Evolutionary conservation across 1,139 yeast species (phyloP), one percentile per base, ranked within the genome.

Genomic region (Candida dubliniensis): DNA sequence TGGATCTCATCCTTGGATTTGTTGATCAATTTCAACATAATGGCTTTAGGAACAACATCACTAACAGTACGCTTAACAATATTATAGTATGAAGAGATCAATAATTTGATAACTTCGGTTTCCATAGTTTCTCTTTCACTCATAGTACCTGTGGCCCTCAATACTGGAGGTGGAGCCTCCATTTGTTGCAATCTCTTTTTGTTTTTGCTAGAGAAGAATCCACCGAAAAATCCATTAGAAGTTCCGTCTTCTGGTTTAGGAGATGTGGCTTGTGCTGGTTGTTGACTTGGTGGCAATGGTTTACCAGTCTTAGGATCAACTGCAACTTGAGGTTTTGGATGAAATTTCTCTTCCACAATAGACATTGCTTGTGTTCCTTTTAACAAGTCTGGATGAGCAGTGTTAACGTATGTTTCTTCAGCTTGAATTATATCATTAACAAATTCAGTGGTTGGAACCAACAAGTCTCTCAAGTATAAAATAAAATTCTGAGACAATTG

Each of bases 121-220:
- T 93, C 99, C 82, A 88, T 86, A 31, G 91, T 82, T 69, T 93
- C 99, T 57, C 97, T 84, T 63, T 93, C 99, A 23, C 96, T 81
- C 88, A 93, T 84, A 47, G 87, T 83, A 36, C 98, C 98, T 23
- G 96, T 83, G 6, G 99, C 99, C 65, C 93, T 87, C 63, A 93
- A 81, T 11, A 90, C 91, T 33, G 96, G 82, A 36, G 99, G 99
- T 40, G 99, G 99, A 1, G 96, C 91, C 66, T 93, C 99, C 95
- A 93, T 88, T 27, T 91, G 85, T 38, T 95, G 97, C 59, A 91
- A 77, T 67, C 95, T 84, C 79, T 91, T 91, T 69, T 91, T 93
- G 67, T 90, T 91, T 67, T 93, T 90, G 8, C 95, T 82, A 14
- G 95, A 82, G 67, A 93, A 93, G 66, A 93, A 91, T 0, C 96